Conservation (phyloP, 306 rosid genomes). For the Vigna hirtella region DNA sequence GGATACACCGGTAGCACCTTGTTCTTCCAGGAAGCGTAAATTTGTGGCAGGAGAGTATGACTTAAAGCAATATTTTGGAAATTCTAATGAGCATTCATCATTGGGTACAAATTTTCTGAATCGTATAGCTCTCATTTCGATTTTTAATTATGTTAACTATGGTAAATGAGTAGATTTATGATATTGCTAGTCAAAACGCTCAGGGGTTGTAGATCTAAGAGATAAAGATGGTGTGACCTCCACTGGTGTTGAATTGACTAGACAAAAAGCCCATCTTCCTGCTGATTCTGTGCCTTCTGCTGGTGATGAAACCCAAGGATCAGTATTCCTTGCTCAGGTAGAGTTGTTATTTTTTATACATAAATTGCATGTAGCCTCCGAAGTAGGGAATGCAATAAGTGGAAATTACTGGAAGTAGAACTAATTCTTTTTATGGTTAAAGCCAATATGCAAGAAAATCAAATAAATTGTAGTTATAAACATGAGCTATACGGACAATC, state of each 20-base stretch:
- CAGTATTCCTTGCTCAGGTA: conserved; percentile 86
- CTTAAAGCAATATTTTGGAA: conserved; percentile 47
- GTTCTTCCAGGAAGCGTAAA: conserved; percentile 72
- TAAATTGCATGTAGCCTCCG: conserved; percentile 31
- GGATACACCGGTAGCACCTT: conserved; percentile 52
- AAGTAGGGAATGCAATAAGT: conserved; percentile 25
- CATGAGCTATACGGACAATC: conserved; percentile 5
- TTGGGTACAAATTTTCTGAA: conserved; percentile 48
- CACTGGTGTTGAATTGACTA: conserved; percentile 47
- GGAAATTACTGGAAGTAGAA: conserved; percentile 11
- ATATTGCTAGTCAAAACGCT: conserved; percentile 53
- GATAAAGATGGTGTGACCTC: conserved; percentile 47
- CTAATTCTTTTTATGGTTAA: conserved; percentile 11
- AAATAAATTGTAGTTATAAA: conserved; percentile 4
- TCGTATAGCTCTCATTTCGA: conserved; percentile 36
- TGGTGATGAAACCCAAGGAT: conserved; percentile 72
- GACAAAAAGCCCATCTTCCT: conserved; percentile 48
- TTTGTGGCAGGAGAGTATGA: conserved; percentile 58
- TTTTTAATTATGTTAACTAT: conserved; percentile 45
- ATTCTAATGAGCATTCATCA: conserved; percentile 50
- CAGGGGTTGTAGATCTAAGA: conserved; percentile 47
- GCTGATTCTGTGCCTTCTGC: conserved; percentile 49
- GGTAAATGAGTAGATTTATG: conserved; percentile 51
- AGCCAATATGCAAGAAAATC: conserved; percentile 30
- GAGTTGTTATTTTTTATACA: conserved; percentile 35